Evolutionary conservation across 129 eudicot genomes (phyloP).

Genomic region (Solidago caesia): DNA sequence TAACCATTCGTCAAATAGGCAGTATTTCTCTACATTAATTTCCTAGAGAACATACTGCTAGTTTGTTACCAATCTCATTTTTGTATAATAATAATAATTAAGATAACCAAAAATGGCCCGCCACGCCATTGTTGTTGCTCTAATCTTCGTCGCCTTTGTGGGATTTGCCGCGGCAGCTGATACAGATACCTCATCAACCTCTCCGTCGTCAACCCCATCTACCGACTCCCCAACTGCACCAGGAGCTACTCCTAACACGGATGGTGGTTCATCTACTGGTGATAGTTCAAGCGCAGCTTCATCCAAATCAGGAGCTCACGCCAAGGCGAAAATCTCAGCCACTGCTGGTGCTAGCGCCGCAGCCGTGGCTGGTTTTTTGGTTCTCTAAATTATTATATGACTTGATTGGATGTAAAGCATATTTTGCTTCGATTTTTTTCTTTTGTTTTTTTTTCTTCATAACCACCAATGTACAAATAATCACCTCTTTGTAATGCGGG

Average conservation of each 20-base stretch:
- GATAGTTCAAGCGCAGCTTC: slow-evolving; percentile 13
- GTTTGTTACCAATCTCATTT: not conserved
- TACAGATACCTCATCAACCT: slow-evolving; percentile 3
- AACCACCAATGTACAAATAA: not conserved
- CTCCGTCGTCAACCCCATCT: slow-evolving; percentile 15
- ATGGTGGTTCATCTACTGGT: not conserved
- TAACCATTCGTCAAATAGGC: slow-evolving; percentile 1
- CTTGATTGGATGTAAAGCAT: slow-evolving; percentile 15
- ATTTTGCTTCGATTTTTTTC: not conserved
- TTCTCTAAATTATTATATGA: slow-evolving; percentile 4
- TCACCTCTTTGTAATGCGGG: slow-evolving; percentile 9
- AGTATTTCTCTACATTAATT: slow-evolving; percentile 29
- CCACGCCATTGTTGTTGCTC: slow-evolving; percentile 34
- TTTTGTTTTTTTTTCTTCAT: not conserved
- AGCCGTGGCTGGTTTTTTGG: slow-evolving; percentile 8
- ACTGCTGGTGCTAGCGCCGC: slow-evolving; percentile 3
- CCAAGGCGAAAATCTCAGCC: not conserved
- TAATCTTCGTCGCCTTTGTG: slow-evolving; percentile 37
- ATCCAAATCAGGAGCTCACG: slow-evolving; percentile 3
- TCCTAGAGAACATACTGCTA: slow-evolving; percentile 32
- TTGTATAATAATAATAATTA: not conserved
- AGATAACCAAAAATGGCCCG: slow-evolving; percentile 30
- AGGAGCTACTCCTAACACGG: slow-evolving; percentile 7
- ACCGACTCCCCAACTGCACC: slow-evolving; percentile 4
- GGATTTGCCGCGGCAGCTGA: slow-evolving; percentile 34